Conservation (phyloP, 441 rosid species). For the Corymbia calophylla region DNA sequence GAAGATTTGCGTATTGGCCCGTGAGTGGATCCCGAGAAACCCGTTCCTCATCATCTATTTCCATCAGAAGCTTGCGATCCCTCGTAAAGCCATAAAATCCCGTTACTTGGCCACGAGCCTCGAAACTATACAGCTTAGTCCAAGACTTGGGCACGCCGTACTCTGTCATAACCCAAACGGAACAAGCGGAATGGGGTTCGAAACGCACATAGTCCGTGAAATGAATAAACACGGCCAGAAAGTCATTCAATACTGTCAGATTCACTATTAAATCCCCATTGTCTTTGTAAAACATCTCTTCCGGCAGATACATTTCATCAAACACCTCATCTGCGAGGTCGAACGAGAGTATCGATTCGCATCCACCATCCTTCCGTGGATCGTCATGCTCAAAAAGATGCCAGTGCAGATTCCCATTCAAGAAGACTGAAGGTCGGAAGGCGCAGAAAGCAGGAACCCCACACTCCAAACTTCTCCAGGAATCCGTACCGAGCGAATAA, state of each 20-base stretch:
- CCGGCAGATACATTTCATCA: not conserved
- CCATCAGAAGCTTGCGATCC: not conserved
- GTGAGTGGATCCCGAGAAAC: not conserved
- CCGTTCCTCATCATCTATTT: accelerated
- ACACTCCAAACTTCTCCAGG: not conserved
- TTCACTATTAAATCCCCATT: accelerated
- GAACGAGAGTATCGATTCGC: not conserved
- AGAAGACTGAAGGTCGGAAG: accelerated
- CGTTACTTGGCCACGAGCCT: not conserved
- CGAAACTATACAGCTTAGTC: not conserved
- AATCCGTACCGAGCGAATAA: not conserved
- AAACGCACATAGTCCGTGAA: accelerated
- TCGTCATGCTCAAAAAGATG: accelerated
- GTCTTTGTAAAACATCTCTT: not conserved
- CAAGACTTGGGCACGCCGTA: not conserved
- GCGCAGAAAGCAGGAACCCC: not conserved
- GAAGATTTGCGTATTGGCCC: accelerated
- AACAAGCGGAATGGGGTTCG: not conserved
- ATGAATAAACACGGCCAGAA: not conserved
- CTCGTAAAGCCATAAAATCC: not conserved
- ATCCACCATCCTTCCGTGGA: not conserved
- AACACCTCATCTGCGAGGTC: accelerated
- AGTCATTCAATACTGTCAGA: not conserved
- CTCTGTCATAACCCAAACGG: not conserved
- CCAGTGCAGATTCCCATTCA: not conserved